These are phyloP conservation scores for Nicotiana paniculata DNA, from an alignment of 257 asterid genomes.

Conservation along the genomic window DNA sequence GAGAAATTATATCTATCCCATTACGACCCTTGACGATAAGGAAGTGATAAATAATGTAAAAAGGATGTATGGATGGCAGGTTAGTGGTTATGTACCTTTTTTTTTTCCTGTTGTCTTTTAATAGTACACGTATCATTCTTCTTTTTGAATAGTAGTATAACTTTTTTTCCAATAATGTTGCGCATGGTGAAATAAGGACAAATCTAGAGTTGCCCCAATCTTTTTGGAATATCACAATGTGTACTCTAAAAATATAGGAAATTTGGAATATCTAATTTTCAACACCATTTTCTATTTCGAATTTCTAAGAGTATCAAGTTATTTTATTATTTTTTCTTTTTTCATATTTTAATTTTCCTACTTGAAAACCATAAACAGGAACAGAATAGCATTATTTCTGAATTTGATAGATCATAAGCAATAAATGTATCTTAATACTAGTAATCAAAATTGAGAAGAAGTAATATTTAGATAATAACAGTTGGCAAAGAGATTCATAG, in stretches of 20 bases:
- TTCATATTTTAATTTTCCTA: not conserved
- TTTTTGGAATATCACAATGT: not conserved
- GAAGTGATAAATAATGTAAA: not conserved
- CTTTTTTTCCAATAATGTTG: not conserved
- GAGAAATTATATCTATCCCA: no score
- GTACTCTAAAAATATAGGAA: no score
- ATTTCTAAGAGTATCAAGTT: not conserved
- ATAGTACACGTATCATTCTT: not conserved
- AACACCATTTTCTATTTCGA: no score
- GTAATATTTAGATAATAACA: not conserved
- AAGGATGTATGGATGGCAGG: not conserved
- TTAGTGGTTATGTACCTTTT: not conserved
- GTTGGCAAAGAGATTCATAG: not conserved
- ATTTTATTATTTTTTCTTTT: no score
- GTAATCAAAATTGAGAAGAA: not conserved
- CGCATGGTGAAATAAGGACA: constrained; percentile 3
- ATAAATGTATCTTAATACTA: not conserved
- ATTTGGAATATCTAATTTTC: not conserved
- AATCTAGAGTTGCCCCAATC: not conserved
- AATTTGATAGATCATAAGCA: not conserved
- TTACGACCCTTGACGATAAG: no score
- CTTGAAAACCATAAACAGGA: not conserved
- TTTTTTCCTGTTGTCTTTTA: not conserved
- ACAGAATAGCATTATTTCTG: no score
- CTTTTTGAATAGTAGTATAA: not conserved